A percentile compares a stretch with the other conserved stretches of the same genome.
Conservation (phyloP, 2,329 filamentous ascomycete genomes). For the Colletotrichum sp. region DNA sequence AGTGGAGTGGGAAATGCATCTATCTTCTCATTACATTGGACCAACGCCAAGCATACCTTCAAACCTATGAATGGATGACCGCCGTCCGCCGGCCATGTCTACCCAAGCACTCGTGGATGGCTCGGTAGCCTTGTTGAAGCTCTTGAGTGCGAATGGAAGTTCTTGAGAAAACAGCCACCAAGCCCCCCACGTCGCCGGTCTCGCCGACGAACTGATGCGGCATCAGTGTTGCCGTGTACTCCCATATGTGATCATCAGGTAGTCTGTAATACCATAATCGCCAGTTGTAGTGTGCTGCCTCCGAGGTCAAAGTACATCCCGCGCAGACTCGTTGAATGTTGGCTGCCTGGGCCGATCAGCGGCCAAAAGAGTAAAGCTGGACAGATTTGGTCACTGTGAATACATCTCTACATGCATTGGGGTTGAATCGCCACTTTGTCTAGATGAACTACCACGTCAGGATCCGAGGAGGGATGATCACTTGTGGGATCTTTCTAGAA, state of each 20-base stretch:
- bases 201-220: neutral
- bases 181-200: neutral
- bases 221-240: neutral
- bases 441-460: neutral
- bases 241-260: accelerated
- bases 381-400: neutral
- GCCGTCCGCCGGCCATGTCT: neutral
- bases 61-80: neutral
- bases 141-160: neutral
- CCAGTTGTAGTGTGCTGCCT: neutral
- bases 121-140: neutral
- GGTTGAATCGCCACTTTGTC: neutral
- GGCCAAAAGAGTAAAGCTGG: neutral
- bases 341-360: neutral
- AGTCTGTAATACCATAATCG: neutral
- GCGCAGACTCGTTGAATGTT: neutral
- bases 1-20: neutral
- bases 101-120: neutral
- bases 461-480: neutral
- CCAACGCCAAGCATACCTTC: neutral
- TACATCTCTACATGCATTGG: neutral
- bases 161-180: neutral
- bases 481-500: neutral
- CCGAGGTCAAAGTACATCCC: neutral
- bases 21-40: neutral